Evolutionary conservation across 2,329 filamentous ascomycete genomes (phyloP).

Genomic region (Ceratocystis ficicola): DNA sequence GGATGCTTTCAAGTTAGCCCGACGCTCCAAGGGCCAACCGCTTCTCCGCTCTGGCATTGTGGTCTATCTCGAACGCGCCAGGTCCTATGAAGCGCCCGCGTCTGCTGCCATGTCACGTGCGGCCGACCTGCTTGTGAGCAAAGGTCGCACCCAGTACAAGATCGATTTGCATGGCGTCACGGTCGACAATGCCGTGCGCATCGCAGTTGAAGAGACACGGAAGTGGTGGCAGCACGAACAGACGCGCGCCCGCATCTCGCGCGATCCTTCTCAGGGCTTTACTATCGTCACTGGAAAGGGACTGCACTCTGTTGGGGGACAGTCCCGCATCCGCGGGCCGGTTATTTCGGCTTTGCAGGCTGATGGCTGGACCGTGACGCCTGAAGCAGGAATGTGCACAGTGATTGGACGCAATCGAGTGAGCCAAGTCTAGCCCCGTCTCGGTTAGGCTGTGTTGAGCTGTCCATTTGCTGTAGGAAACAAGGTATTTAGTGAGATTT

Average conservation of each 20-base stretch:
- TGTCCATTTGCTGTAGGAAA: background rate
- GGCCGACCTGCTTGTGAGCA: constrained; percentile 57
- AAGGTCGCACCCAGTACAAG: constrained; percentile 46
- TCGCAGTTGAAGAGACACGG: constrained; percentile 54
- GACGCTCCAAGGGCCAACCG: constrained; percentile 51
- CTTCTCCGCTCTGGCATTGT: constrained; percentile 64
- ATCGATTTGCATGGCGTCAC: constrained; percentile 77
- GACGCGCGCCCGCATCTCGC: constrained; percentile 6
- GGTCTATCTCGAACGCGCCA: constrained; percentile 61
- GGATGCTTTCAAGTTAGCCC: constrained; percentile 34
- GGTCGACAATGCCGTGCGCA: constrained; percentile 69
- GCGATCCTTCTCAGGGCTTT: constrained; percentile 47
- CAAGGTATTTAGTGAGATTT: background rate
- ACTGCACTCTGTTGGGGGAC: constrained; percentile 63
- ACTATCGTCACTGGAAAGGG: constrained; percentile 73
- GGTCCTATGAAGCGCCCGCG: constrained; percentile 43
- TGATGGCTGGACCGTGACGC: constrained; percentile 74
- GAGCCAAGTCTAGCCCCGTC: background rate
- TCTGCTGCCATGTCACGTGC: constrained; percentile 29
- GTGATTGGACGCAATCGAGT: constrained; percentile 35
- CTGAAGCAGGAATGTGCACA: constrained; percentile 56
- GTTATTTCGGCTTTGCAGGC: constrained; percentile 63
- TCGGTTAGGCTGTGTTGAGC: background rate
- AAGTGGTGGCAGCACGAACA: constrained; percentile 53
- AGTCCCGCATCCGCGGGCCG: constrained; percentile 62